These are phyloP conservation scores for Atkinsonella hypoxylon DNA, from an alignment of 2,329 filamentous ascomycete genomes.

Conservation along the genomic window DNA sequence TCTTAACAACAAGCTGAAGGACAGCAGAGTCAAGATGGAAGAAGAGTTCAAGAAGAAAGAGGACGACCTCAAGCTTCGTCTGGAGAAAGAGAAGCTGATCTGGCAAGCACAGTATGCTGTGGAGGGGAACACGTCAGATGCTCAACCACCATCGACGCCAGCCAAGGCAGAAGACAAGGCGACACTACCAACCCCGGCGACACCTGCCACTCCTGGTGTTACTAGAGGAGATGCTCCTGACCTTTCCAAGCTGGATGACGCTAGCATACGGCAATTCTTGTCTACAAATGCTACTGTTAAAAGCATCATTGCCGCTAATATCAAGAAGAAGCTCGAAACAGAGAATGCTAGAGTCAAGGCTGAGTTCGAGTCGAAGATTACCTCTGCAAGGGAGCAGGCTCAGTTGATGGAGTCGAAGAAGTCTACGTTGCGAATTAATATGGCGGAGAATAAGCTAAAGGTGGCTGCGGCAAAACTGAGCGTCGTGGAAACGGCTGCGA, in stretches of 20 bases:
- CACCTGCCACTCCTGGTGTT: constrained; percentile 23
- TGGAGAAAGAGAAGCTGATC: constrained; percentile 53
- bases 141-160: constrained; percentile 23
- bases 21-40: constrained; percentile 43
- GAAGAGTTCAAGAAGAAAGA: constrained; percentile 43
- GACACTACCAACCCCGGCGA: constrained; percentile 10
- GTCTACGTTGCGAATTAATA: constrained; percentile 61
- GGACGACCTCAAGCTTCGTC: constrained; percentile 38
- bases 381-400: constrained; percentile 47
- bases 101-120: constrained; percentile 41
- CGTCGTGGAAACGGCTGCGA: constrained; percentile 68
- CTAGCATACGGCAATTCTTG: constrained; percentile 44
- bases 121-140: constrained; percentile 13
- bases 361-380: constrained; percentile 42
- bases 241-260: constrained; percentile 39
- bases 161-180: constrained; percentile 21
- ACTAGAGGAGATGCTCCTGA: constrained; percentile 25
- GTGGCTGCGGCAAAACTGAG: constrained; percentile 58
- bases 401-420: constrained; percentile 66
- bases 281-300: constrained; percentile 44
- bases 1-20: constrained; percentile 58
- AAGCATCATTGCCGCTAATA: constrained; percentile 46
- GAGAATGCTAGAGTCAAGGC: constrained; percentile 50
- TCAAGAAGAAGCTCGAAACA: constrained; percentile 57
- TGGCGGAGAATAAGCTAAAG: constrained; percentile 59